Base-by-base conservation (phyloP, 2,329 filamentous ascomycete genomes). In the Scedosporium minutisporum region DNA sequence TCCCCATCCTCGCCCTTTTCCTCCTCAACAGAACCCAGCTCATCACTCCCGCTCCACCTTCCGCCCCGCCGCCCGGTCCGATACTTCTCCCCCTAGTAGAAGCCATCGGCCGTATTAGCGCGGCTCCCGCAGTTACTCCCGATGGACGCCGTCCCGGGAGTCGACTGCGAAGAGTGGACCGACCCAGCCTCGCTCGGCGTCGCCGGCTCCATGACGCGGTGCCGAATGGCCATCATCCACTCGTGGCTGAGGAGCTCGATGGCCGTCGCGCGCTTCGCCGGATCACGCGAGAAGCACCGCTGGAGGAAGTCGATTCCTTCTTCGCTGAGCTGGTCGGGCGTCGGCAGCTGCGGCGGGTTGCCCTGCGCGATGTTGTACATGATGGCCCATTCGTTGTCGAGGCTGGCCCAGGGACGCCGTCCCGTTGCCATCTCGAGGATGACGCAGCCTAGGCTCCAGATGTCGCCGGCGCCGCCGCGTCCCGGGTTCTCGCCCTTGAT, bases 301-400 rank as follows among this genome's bases (percentile, higher is more conserved):
- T 85, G 85, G 67, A 99, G 75, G 71, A 99, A 97, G 72, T 97
- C 92, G 66, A 97, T 87, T 23, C 95, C 95, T 63, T 85, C 76
- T 0, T 87, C 83, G 70, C 90, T 95, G 66, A 99, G 83, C 75
- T 97, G 93, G 61, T 97, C 93, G 0, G 80, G 73, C 0, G 85
- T 82, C 1, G 95, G 95, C 63, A 97, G 81, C 71, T 91, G 88
- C 5, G 95, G 95, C 58, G 92, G 90, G 69, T 97, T 96, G 66
- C 95, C 95, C 72, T 96, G 93, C 1, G 95, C 95, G 71, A 99
- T 99, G 78, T 97, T 97, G 82, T 97, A 99, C 95, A 99, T 99
- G 77, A 99, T 97, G 51, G 95, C 95, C 92, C 93, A 99, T 75
- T 99, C 95, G 72, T 99, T 99, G 78, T 99, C 95, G 57, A 97